Evolutionary conservation across 2,329 filamentous ascomycete genomes (phyloP), one percentile per base, ranked within the genome.

Genomic region (Nemania sp.): DNA sequence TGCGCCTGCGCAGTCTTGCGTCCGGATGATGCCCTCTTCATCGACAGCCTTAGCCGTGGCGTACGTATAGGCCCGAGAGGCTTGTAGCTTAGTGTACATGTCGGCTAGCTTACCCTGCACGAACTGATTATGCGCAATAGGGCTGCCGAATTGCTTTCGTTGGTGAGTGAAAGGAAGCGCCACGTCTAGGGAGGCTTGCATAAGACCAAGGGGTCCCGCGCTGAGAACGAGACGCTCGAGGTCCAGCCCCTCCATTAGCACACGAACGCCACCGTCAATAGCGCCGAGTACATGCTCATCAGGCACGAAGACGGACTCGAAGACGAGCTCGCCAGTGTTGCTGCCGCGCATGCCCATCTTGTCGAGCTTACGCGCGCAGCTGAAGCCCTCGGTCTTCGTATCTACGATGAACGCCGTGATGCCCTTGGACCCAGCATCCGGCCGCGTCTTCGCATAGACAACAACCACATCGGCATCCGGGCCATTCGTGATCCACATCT

Each of bases 401-500:
- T 97, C 91, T 45, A 98, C 92, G 38, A 99, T 86, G 82, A 98
- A 98, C 7, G 95, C 95, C 0, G 95, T 97, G 79, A 99, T 97
- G 64, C 96, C 96, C 82, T 95, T 97, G 71, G 91, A 93, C 1
- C 85, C 93, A 68, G 88, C 90, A 13, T 90, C 87, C 0, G 94
- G 94, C 66, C 90, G 87, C 0, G 95, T 98, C 85, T 98, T 98
- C 62, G 95, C 95, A 80, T 99, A 99, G n/a, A 99, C 94, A 62
- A 99, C 89, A 63, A 98, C 90, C 49, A 92, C 86, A 79, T 97
- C 88, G n/a, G 96, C 96, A 78, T 98, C 94, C 0, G 95, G 95
- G 4, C 95, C 93, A 81, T 99, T 99, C 70, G 95, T 99, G 79
- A 99, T 99, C 95, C 95, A 99, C 95, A 98, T 98, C 86, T 99